Conservation (phyloP, 2,329 filamentous ascomycete genomes). For the Pseudopyricularia javanii region DNA sequence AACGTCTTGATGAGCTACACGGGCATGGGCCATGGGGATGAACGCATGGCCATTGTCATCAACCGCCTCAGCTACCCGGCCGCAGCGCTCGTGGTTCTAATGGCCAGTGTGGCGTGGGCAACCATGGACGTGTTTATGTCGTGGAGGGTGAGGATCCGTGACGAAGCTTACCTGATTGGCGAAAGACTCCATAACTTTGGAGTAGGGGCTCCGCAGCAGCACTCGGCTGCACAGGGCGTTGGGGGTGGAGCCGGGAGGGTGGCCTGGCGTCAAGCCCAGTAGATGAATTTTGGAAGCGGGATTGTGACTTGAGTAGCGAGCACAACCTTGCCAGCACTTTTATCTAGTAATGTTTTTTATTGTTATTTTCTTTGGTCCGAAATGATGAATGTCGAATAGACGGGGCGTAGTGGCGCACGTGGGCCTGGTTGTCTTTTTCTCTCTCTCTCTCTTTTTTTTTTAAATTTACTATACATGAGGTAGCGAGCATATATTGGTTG, state of each 20-base stretch:
- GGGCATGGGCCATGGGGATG: slow-evolving; percentile 12
- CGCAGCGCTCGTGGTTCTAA: slow-evolving; percentile 35
- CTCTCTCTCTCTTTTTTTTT: background rate
- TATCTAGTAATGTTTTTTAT: too few relatives aligned
- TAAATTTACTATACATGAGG: background rate
- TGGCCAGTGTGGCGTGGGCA: slow-evolving; percentile 32
- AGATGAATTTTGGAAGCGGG: background rate
- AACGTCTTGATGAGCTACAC: slow-evolving; percentile 29
- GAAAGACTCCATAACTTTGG: slow-evolving; percentile 93
- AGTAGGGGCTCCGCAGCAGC: background rate
- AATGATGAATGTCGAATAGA: too few relatives aligned
- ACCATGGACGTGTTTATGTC: slow-evolving; percentile 51
- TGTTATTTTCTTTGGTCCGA: too few relatives aligned
- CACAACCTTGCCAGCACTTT: background rate
- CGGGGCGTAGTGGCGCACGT: too few relatives aligned
- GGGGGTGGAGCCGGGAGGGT: background rate
- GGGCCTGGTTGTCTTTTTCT: background rate
- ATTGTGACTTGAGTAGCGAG: background rate
- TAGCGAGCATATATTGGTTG: too few relatives aligned
- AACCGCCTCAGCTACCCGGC: slow-evolving; percentile 57
- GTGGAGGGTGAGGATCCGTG: slow-evolving; percentile 74
- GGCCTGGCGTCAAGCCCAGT: background rate
- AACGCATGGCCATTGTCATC: slow-evolving; percentile 7
- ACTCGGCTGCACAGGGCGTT: background rate
- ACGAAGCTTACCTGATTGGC: slow-evolving; percentile 93